Conservation (phyloP, 179 eudicot species). For the Sideroxylon spinosum region DNA sequence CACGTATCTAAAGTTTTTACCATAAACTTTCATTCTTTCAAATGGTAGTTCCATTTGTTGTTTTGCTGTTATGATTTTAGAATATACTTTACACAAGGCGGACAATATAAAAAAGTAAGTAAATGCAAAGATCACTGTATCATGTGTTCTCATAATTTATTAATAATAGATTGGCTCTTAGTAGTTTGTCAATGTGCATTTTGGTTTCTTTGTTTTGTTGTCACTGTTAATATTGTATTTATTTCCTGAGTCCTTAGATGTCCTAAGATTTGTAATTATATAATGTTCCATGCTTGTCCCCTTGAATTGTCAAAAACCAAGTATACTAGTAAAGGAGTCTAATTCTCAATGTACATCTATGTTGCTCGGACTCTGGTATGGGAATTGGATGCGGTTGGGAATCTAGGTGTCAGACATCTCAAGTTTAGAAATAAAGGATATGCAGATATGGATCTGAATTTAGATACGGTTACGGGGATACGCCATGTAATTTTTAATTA, state of each 20-base stretch:
- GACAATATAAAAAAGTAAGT: background rate
- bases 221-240: background rate
- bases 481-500: too few relatives aligned
- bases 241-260: background rate
- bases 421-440: too few relatives aligned
- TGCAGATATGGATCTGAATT: too few relatives aligned
- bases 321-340: too few relatives aligned
- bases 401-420: too few relatives aligned
- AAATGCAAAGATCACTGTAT: background rate
- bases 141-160: background rate
- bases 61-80: background rate
- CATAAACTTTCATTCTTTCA: too few relatives aligned
- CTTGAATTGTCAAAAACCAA: background rate
- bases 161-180: background rate
- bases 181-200: background rate
- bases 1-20: too few relatives aligned
- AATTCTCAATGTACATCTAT: too few relatives aligned
- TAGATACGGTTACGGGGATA: too few relatives aligned
- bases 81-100: background rate
- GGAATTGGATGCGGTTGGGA: too few relatives aligned
- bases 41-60: too few relatives aligned
- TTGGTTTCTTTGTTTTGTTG: background rate
- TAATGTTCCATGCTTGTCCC: background rate
- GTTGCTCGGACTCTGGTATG: too few relatives aligned
- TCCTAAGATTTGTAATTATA: background rate